Evolutionary conservation across 768 basidiomycete genomes (phyloP), one percentile per base, ranked within the genome.

Genomic region (Serendipita sp.): DNA sequence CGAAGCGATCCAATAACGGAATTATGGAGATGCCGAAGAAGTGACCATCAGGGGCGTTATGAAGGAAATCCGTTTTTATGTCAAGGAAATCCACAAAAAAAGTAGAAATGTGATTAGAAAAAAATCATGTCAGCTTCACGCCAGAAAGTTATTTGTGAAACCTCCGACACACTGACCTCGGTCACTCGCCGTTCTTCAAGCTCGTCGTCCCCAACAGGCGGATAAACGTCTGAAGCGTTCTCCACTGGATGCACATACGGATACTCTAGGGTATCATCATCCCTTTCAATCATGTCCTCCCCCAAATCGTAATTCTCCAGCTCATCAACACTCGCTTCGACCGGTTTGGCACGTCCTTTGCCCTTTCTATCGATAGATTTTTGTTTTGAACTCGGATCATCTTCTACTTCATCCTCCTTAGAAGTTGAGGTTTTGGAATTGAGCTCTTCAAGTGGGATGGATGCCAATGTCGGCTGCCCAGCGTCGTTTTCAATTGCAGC

Each of bases 131-230:
- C 13, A 41, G 38, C 38, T 41, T 41, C 13, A n/a, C 7, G 48
- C 48, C 24, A 24, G 24, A 24, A n/a, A 32, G 7, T 32, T 7
- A 7, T 8, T 51, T n/a, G 48, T n/a, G n/a, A 51, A 51, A 41
- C 38, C 38, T 41, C 48, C 15, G 34, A 35, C 10, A 60, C 16
- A 35, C 56, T 24, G 8, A 60, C 56, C 56, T 60, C 56, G 18
- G 24, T 60, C 18, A 60, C 34, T 10, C 56, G 56, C 35, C 56
- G 56, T 60, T 60, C 56, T 32, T 60, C 56, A 41, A 64, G 41
- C 30, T 64, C 47, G 32, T 48, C 63, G 47, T 64, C 44, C 30
- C 63, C 47, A 45, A 32, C 46, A 10, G 63, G 45, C 41, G 63
- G 28, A 48, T 47, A 48, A 16, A 18, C 44, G 45, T 46, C 63